A percentile compares a stretch with the other conserved stretches of the same genome.
Evolutionary conservation across 2,329 filamentous ascomycete species (phyloP).

Genomic region (Aspergillus sergii): DNA sequence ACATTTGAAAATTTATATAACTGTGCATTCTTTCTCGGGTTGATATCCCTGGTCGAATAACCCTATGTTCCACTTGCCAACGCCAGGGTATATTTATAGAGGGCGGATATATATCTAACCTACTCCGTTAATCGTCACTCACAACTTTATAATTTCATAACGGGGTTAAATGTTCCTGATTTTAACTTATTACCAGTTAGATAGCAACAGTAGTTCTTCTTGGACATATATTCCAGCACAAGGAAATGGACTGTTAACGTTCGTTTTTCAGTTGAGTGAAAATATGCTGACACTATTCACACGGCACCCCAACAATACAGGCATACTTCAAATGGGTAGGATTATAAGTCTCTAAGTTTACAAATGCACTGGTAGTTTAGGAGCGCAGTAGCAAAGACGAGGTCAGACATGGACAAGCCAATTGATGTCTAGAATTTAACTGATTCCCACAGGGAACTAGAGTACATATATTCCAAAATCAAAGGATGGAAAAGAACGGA

Average conservation of each 20-base stretch:
- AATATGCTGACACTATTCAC: background rate
- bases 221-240: background rate
- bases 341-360: conserved; percentile 1
- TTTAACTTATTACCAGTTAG: background rate
- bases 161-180: background rate
- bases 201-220: no score
- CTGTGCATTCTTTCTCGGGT: background rate
- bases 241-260: background rate
- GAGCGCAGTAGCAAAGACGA: conserved; percentile 1
- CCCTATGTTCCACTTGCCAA: background rate
- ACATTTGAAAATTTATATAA: background rate
- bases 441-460: conserved; percentile 8
- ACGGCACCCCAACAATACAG: background rate
- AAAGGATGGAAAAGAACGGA: conserved; percentile 18
- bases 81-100: background rate
- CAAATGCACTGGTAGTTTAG: conserved; percentile 12
- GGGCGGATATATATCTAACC: background rate
- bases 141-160: background rate
- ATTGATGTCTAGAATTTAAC: conserved; percentile 7
- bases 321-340: background rate
- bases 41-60: background rate
- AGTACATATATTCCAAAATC: conserved; percentile 14
- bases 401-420: background rate
- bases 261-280: background rate
- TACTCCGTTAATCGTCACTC: no score